A percentile compares a stretch with the other conserved stretches of the same genome.
phyloP scores from a whole-genome alignment of 2,329 filamentous ascomycete species.

The Pseudogymnoascus sp. region DNA sequence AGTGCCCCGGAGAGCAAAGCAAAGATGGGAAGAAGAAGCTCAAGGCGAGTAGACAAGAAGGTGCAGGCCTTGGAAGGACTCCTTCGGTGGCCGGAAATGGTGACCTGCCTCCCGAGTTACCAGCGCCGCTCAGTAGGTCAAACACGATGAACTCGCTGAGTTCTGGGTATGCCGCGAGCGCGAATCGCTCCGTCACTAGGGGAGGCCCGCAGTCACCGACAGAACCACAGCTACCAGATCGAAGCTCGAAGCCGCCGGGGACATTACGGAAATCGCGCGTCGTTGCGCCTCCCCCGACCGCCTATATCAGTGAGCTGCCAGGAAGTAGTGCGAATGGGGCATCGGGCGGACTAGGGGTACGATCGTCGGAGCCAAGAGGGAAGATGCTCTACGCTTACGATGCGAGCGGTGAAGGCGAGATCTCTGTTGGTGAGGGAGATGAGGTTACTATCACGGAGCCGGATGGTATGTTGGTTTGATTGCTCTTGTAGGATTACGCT shows the following conservation, averaged over 20 bases:
- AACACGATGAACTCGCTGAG: constrained; percentile 83
- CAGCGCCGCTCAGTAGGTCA: constrained; percentile 59
- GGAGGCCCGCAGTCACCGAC: constrained; percentile 42
- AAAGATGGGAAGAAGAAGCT: constrained; percentile 96
- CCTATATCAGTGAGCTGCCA: constrained; percentile 67
- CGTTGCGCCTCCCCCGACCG: constrained; percentile 76
- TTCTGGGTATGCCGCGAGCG: constrained; percentile 78
- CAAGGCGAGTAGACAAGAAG: constrained; percentile 76
- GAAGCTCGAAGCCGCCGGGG: constrained; percentile 18
- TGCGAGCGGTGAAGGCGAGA: constrained; percentile 70
- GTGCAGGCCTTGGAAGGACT: constrained; percentile 48
- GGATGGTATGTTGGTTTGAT: constrained; percentile 63
- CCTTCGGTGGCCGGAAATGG: constrained; percentile 11
- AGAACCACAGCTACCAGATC: constrained; percentile 41
- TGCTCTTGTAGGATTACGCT: constrained; percentile 20
- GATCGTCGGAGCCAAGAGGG: constrained; percentile 55
- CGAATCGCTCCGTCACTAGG: constrained; percentile 67
- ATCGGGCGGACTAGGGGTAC: constrained; percentile 22
- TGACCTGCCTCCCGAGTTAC: constrained; percentile 46
- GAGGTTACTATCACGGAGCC: constrained; percentile 74
- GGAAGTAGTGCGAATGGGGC: constrained; percentile 42
- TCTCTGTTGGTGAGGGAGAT: constrained; percentile 71
- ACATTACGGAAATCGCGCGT: constrained; percentile 57
- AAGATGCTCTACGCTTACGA: constrained; percentile 90
- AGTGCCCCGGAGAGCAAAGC: constrained; percentile 86